Evolutionary conservation across 345 rosid genomes (phyloP), one percentile per base, ranked within the genome.

Genomic region (Trapa incisa): DNA sequence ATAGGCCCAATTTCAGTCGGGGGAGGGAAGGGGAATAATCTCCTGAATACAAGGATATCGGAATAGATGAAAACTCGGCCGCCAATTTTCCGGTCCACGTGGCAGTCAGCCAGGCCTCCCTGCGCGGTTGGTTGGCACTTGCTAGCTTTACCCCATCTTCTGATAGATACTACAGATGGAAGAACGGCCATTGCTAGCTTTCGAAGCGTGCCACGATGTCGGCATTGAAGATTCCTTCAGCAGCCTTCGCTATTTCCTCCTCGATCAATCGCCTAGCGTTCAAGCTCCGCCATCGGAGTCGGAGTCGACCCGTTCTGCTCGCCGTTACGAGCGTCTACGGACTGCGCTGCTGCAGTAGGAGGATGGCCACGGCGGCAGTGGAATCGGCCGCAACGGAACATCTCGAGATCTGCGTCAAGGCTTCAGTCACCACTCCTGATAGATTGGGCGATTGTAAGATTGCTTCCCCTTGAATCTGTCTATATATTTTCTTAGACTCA

Each of bases 371-470:
- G 6, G 76, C 82, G 58, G 71, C 86, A 6, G 77, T 81, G 83
- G 81, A 92, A 5, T 69, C 83, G 13, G 58, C 72, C 0, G 53
- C 78, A 0, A 45, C 35, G 32, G 61, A 67, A 29, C 94, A 92
- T 72, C 86, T 88, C 11, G 82, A 87, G 76, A 72, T 90, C 75
- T 93, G 98, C 70, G 92, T 86, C 67, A 93, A 93, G 84, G 92
- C 91, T 64, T 93, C 98, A 36, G 64, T 78, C 73, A 84, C 89
- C 50, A 75, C 76, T 35, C 98, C 98, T 47, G 76, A 83, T 74
- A 87, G 79, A 78, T 84, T 75, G 36, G 98, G 97, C 73, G 97
- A 93, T 84, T 90, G 96, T 93, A 35, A 86, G 86, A 52, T 47
- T 47, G 53, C 14, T 47, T 15, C 29, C 36, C 2, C 12, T 8